Evolutionary conservation across 2,329 filamentous ascomycete species (phyloP), one percentile per base, ranked within the genome.

Genomic region (Ophiostoma ulmi): DNA sequence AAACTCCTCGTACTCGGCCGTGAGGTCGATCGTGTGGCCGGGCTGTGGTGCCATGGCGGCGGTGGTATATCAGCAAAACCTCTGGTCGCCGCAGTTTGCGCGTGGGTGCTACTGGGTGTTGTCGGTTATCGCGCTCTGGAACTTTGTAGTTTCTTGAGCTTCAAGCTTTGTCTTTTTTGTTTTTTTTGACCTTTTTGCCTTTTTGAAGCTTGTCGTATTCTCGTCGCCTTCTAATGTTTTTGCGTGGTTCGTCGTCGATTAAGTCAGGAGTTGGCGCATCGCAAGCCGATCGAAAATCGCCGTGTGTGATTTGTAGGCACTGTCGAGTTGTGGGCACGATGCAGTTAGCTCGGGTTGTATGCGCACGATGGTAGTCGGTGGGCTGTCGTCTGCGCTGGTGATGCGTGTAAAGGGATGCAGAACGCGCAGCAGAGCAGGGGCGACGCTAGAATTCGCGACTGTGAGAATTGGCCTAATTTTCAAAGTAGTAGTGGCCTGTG

Each of bases 1-100:
- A 79, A 97, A 96, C 63, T 91, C 88, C 70, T 90, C 86, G 80
- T 93, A 93, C 80, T 95, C 92, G 68, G 86, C 81, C 2, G 87
- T 89, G 71, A 84, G 83, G 69, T 88, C 85, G 79, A 90, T 87
- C 22, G 76, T 77, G 68, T 81, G 80, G 73, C 78, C 74, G 69
- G 76, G 70, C 63, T 76, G 75, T 20, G 79, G 77, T 38, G 78
- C 79, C 79, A 80, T 80, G 67, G 73, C 75, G 63, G 64, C 36
- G 26, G 44, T n/a, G 39, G 31, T 10, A 8, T 20, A 10, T 64
- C 31, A 14, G 58, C 17, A 22, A 17, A 8, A n/a, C 11, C 44
- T 48, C 44, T 17, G 44, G 44, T 26, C 13, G 52, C 31, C 52
- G n/a, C 52, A 11, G 17, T 26, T 58, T 26, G 52, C n/a, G 52